Conservation (phyloP, 805 yeast species). For the Pichia nanzhaoensis region DNA sequence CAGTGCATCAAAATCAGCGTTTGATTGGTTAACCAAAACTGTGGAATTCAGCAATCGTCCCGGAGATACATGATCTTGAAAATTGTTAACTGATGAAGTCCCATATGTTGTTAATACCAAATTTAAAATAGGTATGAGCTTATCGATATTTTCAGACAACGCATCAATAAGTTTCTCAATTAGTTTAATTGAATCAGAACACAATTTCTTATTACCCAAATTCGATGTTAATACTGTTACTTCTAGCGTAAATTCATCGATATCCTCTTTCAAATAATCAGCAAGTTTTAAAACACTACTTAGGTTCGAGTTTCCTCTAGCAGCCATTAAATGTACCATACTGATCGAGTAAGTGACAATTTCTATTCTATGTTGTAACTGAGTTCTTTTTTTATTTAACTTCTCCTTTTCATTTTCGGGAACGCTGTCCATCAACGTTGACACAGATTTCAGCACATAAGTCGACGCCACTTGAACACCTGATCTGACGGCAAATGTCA, state of each 20-base stretch:
- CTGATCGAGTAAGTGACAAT: conserved; percentile 65
- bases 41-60: conserved; percentile 62
- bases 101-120: conserved; percentile 65
- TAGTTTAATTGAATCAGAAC: conserved; percentile 31
- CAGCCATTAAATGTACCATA: conserved; percentile 53
- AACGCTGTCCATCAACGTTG: conserved; percentile 44
- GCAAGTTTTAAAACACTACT: conserved; percentile 50
- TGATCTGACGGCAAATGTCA: conserved; percentile 72
- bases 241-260: conserved; percentile 48
- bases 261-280: conserved; percentile 47
- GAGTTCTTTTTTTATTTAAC: conserved; percentile 28
- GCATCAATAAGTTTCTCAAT: conserved; percentile 45
- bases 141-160: conserved; percentile 50
- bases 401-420: conserved; percentile 41
- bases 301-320: conserved; percentile 54
- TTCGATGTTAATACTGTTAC: conserved; percentile 34
- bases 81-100: conserved; percentile 45
- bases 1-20: conserved; percentile 20
- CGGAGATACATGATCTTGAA: conserved; percentile 48
- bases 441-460: conserved; percentile 61
- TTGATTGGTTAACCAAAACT: conserved; percentile 35
- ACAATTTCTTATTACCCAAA: conserved; percentile 18
- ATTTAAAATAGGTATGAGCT: conserved; percentile 60
- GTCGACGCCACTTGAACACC: conserved; percentile 71
- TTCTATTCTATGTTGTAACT: conserved; percentile 50